Evolutionary conservation across 441 rosid genomes (phyloP), one percentile per base, ranked within the genome.

Genomic region (Mallotus repandus): DNA sequence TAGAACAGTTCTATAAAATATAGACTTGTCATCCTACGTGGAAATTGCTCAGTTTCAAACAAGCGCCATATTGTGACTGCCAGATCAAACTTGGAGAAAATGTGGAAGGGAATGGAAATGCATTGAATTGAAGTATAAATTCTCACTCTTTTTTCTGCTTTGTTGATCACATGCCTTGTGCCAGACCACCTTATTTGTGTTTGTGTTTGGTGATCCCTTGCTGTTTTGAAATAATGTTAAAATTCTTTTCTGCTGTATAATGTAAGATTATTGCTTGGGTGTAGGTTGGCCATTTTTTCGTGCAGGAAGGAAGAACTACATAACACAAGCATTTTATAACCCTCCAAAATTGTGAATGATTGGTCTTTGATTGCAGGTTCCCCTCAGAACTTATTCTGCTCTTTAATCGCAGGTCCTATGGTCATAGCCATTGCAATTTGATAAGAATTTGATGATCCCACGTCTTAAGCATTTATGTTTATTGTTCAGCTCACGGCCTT

Each of bases 261-360:
- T 52, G 43, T n/a, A 38, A 45, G 77, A 57, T 58, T 69, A 15
- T 29, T 45, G 59, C 58, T 57, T 10, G 58, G 54, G 63, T 59
- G 57, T 52, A 54, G 77, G 63, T 59, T 77, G 66, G 59, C 76
- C 76, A 59, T 65, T 66, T 59, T 16, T 56, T 43, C 18, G n/a
- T 18, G 35, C 66, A 54, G 1, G n/a, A 60, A 64, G 32, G 32
- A 29, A 68, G n/a, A 60, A n/a, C 12, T 21, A 5, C 18, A 22
- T 25, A 10, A 10, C 25, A 18, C 12, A 2, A 18, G 35, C 14
- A 25, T 43, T 29, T 64, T 55, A n/a, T 63, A 65, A 60, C 60
- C 22, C 1, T 57, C 21, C 63, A 65, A 55, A 63, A 38, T 21
- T 46, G 19, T 14, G 12, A 49, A 49, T 50, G 38, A 50, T 68